These are phyloP conservation scores for Beauveria scarabaeidicola DNA, from an alignment of 2,329 filamentous ascomycete genomes.

Conservation along the genomic window DNA sequence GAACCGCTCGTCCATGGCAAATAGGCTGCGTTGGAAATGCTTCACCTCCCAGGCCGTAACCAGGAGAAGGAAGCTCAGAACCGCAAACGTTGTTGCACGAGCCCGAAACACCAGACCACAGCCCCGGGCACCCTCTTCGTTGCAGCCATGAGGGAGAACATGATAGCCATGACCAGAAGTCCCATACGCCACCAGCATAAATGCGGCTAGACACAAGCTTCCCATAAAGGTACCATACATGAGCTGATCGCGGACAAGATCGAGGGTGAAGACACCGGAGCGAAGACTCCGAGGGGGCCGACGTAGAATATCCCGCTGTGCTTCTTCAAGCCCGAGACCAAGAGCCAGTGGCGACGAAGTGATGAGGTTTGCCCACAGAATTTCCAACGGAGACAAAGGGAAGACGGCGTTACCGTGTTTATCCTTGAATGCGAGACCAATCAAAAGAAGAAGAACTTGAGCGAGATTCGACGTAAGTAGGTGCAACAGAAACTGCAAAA, in stretches of 20 bases:
- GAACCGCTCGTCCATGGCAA: conserved; percentile 53
- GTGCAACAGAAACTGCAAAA: conserved; percentile 48
- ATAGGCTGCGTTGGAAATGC: conserved; percentile 60
- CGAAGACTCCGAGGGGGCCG: conserved; percentile 56
- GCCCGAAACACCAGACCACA: conserved; percentile 56
- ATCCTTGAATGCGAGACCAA: conserved; percentile 63
- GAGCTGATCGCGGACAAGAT: conserved; percentile 59
- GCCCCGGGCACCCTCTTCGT: conserved; percentile 38
- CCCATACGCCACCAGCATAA: conserved; percentile 51
- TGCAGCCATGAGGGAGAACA: conserved; percentile 48
- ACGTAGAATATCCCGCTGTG: conserved; percentile 57
- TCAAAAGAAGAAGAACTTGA: conserved; percentile 59
- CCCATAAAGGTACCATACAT: conserved; percentile 58
- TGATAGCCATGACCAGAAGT: conserved; percentile 35
- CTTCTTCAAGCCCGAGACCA: conserved; percentile 62
- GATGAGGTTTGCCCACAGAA: conserved; percentile 69
- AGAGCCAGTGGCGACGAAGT: conserved; percentile 65
- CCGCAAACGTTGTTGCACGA: conserved; percentile 60
- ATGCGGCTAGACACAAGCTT: conserved; percentile 50
- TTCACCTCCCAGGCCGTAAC: conserved; percentile 68
- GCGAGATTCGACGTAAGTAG: conserved; percentile 62
- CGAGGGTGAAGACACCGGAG: conserved; percentile 53
- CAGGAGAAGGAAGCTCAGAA: conserved; percentile 58
- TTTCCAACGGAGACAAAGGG: conserved; percentile 62
- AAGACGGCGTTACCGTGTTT: conserved; percentile 51